Evolutionary conservation across 805 yeast species (phyloP), one percentile per base, ranked within the genome.

Genomic region (Scheffersomyces coipomensis): DNA sequence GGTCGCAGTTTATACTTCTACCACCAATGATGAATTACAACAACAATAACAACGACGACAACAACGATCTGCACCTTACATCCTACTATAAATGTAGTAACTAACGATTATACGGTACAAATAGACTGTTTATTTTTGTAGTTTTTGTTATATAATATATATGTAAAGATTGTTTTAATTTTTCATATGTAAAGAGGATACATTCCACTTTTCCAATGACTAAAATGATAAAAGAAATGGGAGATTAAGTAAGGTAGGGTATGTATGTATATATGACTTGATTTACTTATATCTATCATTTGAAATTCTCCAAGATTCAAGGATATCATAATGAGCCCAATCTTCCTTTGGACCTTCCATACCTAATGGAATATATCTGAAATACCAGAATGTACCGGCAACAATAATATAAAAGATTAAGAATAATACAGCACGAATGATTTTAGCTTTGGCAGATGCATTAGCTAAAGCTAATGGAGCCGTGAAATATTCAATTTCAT

Each of bases 401-500:
- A 69, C 71, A 40, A 56, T 42, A 6, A 57, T 53, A 46, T 65
- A 68, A 40, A 56, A 55, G 10, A 46, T 49, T 10, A 47, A 47
- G 45, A 56, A 68, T 31, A 57, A 53, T 16, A 43, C 46, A 5
- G 43, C 52, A 40, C 60, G 59, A 8, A 45, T 40, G 13, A 58
- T 29, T 38, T 55, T 58, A 35, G 43, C 34, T 21, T 23, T 30
- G 6, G 45, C 42, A 27, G 40, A 43, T 33, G 43, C 26, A 23
- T 33, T 43, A 19, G 51, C 50, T 6, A 39, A 46, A 31, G 43
- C 48, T 40, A 62, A 58, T 25, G 56, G 56, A 23, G 29, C 35
- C 17, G 74, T 65, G 51, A 66, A 61, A 7, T 48, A 44, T 55
- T 83, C 88, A 34, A 83, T 64, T 47, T 77, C 66, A 61, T 79